A percentile compares a stretch with the other conserved stretches of the same genome.
These are phyloP conservation scores for Myxozyma monticola DNA, from an alignment of 805 yeast genomes.

Conservation along the genomic window DNA sequence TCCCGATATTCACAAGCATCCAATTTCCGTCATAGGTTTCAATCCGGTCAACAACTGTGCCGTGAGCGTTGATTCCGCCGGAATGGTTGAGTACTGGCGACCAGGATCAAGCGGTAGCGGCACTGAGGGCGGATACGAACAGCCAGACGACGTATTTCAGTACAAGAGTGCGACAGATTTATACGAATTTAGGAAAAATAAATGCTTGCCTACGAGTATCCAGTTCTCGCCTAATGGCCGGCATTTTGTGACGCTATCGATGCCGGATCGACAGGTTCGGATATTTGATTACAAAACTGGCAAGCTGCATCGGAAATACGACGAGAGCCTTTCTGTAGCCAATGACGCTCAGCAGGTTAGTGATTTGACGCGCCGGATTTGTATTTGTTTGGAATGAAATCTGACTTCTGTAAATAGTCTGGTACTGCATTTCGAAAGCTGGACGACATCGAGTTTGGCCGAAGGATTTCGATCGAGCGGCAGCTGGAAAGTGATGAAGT, in stretches of 20 bases:
- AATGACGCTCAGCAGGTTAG: slow-evolving; percentile 34
- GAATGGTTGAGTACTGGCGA: slow-evolving; percentile 44
- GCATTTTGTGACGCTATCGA: slow-evolving; percentile 38
- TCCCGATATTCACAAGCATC: slow-evolving; percentile 33
- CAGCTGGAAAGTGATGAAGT: slow-evolving; percentile 27
- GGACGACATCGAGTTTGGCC: slow-evolving; percentile 36
- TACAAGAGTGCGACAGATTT: slow-evolving; percentile 45
- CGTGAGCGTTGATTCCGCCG: slow-evolving; percentile 37
- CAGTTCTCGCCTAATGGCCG: slow-evolving; percentile 36
- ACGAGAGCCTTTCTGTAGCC: slow-evolving; percentile 35
- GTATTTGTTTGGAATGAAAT: neutral
- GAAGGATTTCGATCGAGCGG: slow-evolving; percentile 35
- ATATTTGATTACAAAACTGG: slow-evolving; percentile 43
- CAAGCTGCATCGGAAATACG: slow-evolving; percentile 37
- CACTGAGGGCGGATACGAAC: slow-evolving; percentile 4
- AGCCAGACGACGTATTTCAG: slow-evolving; percentile 38
- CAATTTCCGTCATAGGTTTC: slow-evolving; percentile 34
- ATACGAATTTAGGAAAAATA: slow-evolving; percentile 41
- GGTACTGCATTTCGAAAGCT: slow-evolving; percentile 31
- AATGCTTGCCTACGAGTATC: slow-evolving; percentile 34
- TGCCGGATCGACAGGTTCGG: slow-evolving; percentile 40
- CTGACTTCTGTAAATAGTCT: slow-evolving; percentile 1
- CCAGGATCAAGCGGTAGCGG: slow-evolving; percentile 11
- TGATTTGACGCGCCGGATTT: too few species aligned
- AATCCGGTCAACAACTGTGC: slow-evolving; percentile 34